Evolutionary conservation across 495 filamentous ascomycete species (phyloP).

Genomic region (Melanomma pulvis-pyrius): DNA sequence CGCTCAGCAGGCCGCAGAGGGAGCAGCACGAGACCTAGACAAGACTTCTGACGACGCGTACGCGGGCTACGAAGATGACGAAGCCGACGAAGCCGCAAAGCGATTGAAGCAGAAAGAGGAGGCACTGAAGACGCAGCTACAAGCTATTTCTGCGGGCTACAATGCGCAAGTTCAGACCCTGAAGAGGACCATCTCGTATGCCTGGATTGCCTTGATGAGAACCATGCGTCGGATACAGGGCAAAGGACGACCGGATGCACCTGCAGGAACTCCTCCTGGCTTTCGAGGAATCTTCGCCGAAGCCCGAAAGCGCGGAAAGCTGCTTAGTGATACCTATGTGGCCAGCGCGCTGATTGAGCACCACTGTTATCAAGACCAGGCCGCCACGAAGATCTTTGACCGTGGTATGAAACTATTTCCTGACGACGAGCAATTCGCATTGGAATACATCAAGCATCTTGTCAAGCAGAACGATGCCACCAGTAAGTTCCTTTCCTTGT

Average conservation of each 20-base stretch:
- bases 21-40: slow-evolving; percentile 43
- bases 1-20: slow-evolving; percentile 31
- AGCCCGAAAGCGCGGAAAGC: slow-evolving; percentile 77
- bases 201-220: slow-evolving; percentile 92
- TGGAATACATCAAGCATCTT: slow-evolving; percentile 94
- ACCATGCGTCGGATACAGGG: slow-evolving; percentile 93
- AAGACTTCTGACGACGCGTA: slow-evolving; percentile 40
- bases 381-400: slow-evolving; percentile 93
- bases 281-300: slow-evolving; percentile 85
- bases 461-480: slow-evolving; percentile 88
- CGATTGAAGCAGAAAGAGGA: slow-evolving; percentile 47
- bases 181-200: slow-evolving; percentile 78
- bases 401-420: slow-evolving; percentile 89
- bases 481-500: slow-evolving; percentile 62
- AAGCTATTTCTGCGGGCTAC: slow-evolving; percentile 70
- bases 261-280: slow-evolving; percentile 59
- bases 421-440: slow-evolving; percentile 84
- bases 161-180: slow-evolving; percentile 71
- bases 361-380: slow-evolving; percentile 89
- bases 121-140: slow-evolving; percentile 57
- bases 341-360: slow-evolving; percentile 90
- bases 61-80: slow-evolving; percentile 59
- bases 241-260: slow-evolving; percentile 64
- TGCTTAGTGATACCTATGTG: slow-evolving; percentile 92
- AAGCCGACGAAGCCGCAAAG: slow-evolving; percentile 57